These are phyloP conservation scores for Hansenula sp. DNA, from an alignment of 1,139 yeast species.

Conservation along the genomic window DNA sequence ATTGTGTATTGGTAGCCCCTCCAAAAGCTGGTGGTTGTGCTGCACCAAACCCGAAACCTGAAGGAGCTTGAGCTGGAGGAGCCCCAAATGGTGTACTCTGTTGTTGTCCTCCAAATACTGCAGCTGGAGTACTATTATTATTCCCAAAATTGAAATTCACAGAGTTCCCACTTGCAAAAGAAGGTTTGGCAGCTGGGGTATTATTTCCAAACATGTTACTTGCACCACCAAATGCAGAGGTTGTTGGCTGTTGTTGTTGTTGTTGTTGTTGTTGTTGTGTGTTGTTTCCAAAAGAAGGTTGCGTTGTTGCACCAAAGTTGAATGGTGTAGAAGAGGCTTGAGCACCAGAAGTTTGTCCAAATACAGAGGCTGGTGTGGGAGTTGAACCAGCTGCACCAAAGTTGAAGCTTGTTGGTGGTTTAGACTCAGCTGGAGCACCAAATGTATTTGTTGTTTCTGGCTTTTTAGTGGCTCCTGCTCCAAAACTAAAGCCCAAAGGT, in stretches of 20 bases:
- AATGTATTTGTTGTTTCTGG: constrained; percentile 1
- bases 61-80: constrained; percentile 3
- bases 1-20: constrained; percentile 13
- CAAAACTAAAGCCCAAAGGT: constrained; percentile 2
- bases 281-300: not conserved
- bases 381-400: constrained; percentile 9
- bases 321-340: constrained; percentile 12
- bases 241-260: not conserved
- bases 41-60: constrained; percentile 8
- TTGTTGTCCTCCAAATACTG: constrained; percentile 8
- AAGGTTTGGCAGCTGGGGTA: not conserved
- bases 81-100: not conserved
- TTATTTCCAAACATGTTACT: not conserved
- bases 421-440: constrained; percentile 2
- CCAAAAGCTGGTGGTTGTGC: not conserved
- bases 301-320: constrained; percentile 13
- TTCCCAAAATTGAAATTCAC: constrained; percentile 14
- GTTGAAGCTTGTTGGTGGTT: constrained; percentile 1
- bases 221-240: constrained; percentile 1
- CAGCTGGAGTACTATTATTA: constrained; percentile 6
- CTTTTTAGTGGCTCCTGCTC: constrained; percentile 1
- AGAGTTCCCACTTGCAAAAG: not conserved
- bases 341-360: constrained; percentile 8
- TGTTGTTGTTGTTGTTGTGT: not conserved
- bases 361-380: constrained; percentile 16